Percentiles rank a stretch among this genome's conserved stretches.
Conservation (phyloP, 805 yeast species). For the Saccharomyces kudriavzevii region DNA sequence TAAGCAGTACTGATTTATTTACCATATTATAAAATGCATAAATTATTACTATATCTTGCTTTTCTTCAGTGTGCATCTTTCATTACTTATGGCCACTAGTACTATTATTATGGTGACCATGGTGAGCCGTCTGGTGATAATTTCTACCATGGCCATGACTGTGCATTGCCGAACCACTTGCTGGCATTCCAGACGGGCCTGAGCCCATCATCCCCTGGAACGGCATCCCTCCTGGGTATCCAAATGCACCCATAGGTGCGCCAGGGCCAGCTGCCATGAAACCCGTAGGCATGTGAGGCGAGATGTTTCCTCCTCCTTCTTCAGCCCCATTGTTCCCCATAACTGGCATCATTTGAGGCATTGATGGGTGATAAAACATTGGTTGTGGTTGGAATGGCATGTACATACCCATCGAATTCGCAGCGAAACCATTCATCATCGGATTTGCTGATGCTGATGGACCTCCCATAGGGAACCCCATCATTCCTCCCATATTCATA, state of each 20-base stretch:
- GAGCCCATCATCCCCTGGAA: constrained; percentile 22
- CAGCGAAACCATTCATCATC: constrained; percentile 21
- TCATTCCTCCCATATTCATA: constrained; percentile 24
- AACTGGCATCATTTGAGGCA: constrained; percentile 27
- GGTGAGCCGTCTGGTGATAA: constrained; percentile 8
- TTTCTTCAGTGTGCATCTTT: background rate
- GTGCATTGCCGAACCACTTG: constrained; percentile 4
- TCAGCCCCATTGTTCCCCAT: constrained; percentile 18
- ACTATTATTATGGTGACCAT: constrained; percentile 2
- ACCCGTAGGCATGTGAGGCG: constrained; percentile 24
- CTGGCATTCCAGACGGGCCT: background rate
- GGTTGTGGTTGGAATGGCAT: constrained; percentile 32
- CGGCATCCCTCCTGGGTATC: constrained; percentile 23
- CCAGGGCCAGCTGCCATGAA: constrained; percentile 20
- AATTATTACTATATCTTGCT: background rate
- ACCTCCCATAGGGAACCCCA: constrained; percentile 25
- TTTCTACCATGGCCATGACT: constrained; percentile 12
- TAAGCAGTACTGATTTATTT: background rate
- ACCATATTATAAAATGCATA: background rate
- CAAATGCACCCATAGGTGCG: constrained; percentile 18
- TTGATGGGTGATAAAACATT: constrained; percentile 24
- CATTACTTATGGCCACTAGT: background rate
- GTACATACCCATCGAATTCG: constrained; percentile 23
- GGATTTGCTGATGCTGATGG: constrained; percentile 19
- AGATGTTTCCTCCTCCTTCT: constrained; percentile 3